phyloP scores from a whole-genome alignment of 129 eudicot genomes.

The Mikania micrantha region DNA sequence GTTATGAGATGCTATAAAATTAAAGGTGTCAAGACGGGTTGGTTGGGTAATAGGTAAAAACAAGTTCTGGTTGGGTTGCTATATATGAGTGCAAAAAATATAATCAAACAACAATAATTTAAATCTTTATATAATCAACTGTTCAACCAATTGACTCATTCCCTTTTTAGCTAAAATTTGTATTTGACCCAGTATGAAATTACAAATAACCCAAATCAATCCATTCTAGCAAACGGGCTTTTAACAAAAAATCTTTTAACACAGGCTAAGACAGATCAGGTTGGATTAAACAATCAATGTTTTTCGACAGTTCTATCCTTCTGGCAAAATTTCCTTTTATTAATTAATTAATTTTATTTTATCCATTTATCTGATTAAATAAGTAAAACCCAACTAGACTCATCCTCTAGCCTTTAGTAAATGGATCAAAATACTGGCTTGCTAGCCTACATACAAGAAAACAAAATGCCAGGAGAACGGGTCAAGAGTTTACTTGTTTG shows the following conservation, averaged over 20 bases:
- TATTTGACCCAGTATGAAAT: neutral
- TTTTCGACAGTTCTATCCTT: neutral
- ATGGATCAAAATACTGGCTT: neutral
- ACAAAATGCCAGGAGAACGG: neutral
- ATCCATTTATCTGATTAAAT: neutral
- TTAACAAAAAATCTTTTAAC: neutral
- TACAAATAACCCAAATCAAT: neutral
- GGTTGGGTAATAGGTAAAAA: too few species aligned
- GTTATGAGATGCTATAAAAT: neutral
- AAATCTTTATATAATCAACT: too few species aligned
- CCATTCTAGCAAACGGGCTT: neutral
- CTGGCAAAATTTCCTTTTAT: neutral
- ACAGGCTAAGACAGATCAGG: neutral
- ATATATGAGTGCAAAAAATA: neutral
- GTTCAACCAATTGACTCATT: neutral
- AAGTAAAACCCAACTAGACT: neutral
- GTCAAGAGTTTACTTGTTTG: conserved; percentile 71
- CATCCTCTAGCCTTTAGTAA: neutral
- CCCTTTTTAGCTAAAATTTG: neutral
- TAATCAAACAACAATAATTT: too few species aligned
- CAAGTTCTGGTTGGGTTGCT: neutral
- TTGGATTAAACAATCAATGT: neutral
- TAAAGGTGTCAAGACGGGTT: neutral
- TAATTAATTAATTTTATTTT: neutral
- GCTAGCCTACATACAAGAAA: neutral